phyloP scores from a whole-genome alignment of 495 filamentous ascomycete species.

The Xylaria grammica region DNA sequence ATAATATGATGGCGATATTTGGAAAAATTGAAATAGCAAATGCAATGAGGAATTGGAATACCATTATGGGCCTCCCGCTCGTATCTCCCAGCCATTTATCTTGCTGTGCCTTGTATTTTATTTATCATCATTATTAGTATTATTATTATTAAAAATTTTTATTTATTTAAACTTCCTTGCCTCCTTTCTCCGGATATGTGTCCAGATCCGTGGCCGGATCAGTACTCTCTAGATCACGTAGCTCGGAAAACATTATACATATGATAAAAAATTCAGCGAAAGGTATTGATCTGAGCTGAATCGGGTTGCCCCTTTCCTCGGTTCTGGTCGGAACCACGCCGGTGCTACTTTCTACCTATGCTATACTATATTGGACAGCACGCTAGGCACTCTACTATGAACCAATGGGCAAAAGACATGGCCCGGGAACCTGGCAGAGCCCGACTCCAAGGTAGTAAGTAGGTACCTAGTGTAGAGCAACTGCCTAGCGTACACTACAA shows the following conservation, averaged over 20 bases:
- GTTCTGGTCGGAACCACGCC: constrained; percentile 8
- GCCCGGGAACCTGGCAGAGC: constrained; percentile 18
- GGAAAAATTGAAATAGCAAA: not conserved
- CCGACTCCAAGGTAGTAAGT: too few relatives aligned
- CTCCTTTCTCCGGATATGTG: not conserved
- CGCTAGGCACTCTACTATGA: too few relatives aligned
- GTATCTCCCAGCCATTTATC: not conserved
- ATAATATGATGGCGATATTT: constrained; percentile 17
- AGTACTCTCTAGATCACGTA: not conserved
- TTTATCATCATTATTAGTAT: not conserved
- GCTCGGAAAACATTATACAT: not conserved
- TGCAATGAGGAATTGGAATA: constrained; percentile 6
- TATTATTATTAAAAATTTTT: too few relatives aligned
- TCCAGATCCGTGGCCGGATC: too few relatives aligned
- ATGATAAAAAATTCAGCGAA: not conserved
- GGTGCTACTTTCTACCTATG: constrained; percentile 6
- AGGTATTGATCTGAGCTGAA: constrained; percentile 21
- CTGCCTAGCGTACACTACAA: not conserved
- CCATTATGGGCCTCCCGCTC: not conserved
- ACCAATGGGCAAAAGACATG: not conserved
- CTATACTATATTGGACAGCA: not conserved
- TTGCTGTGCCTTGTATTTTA: not conserved
- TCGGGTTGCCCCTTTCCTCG: constrained; percentile 16
- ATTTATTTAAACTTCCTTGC: not conserved
- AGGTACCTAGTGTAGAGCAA: too few relatives aligned